Evolutionary conservation across 768 basidiomycete genomes (phyloP), one percentile per base, ranked within the genome.

Genomic region (Amanita rubescens): DNA sequence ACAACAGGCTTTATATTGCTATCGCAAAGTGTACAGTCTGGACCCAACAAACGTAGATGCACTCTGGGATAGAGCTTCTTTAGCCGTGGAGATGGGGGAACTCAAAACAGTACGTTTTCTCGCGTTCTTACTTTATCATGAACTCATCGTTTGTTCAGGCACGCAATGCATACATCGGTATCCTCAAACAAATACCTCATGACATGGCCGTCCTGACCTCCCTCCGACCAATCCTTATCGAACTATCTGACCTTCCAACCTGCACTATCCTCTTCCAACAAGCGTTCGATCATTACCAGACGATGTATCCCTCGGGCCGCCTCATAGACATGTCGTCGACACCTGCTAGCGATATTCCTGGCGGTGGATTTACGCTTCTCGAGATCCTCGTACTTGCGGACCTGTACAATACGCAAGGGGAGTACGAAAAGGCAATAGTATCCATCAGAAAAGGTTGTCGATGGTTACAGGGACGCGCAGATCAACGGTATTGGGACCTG

Each of bases 1-100:
- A 42, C 87, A 93, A 55, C 93, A 97, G 67, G 90, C 92, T 2
- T 65, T 96, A 33, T 97, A 97, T 63, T 98, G 95, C 63, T 90
- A 89, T 63, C 76, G 86, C 0, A 94, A 96, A 63, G 80, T 89
- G 1, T 79, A 85, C 60, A 82, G 77, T 54, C 71, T 89, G 20
- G 86, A 95, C 62, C 87, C 90, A 1, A 75, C 77, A 7, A 94
- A 97, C 58, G 79, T 90, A 14, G 84, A 88, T 55, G 87, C 90
- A 3, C 76, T 92, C 14, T 96, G 91, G 90, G 94, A 97, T 59
- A 80, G 92, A 1, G 92, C 93, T 0, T 75, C 79, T 4, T 76
- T 95, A 11, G 85, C 91, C 1, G 85, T 85, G 59, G 83, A 89
- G 58, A 79, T 84, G 27, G 84, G 83, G 2, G 84, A 91, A 34